A percentile compares a stretch with the other conserved stretches of the same genome.
phyloP scores from a whole-genome alignment of 176 grass and related monocot species.

The Coix lacrymajobi region DNA sequence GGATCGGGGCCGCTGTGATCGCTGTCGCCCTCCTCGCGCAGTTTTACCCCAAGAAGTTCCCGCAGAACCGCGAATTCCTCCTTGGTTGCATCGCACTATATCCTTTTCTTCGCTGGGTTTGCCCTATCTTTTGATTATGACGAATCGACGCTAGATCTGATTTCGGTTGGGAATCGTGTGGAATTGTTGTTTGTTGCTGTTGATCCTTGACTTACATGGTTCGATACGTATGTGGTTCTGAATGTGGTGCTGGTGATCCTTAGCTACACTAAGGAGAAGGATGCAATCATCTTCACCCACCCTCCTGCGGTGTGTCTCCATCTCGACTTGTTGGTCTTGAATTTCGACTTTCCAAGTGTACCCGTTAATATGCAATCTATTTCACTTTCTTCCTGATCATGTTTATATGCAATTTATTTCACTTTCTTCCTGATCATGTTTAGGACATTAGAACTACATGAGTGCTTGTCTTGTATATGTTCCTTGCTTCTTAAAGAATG shows the following conservation, averaged over 20 bases:
- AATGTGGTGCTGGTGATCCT: conserved; percentile 77
- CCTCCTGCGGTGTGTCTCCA: conserved; percentile 60
- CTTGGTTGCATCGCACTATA: conserved; percentile 87
- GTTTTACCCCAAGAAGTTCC: conserved; percentile 99
- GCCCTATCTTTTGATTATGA: background rate
- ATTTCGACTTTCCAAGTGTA: background rate
- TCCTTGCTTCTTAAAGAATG: background rate
- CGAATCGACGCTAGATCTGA: conserved; percentile 28
- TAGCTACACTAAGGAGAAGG: conserved; percentile 98
- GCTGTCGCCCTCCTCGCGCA: conserved; percentile 82
- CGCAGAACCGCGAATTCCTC: conserved; percentile 85
- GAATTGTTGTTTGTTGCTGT: conserved; percentile 19
- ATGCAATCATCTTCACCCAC: conserved; percentile 90
- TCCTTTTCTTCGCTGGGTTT: conserved; percentile 43
- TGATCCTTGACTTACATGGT: conserved; percentile 45
- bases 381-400: background rate
- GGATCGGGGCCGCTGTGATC: conserved; percentile 74
- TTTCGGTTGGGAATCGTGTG: background rate
- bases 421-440: background rate
- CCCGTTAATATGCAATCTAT: background rate
- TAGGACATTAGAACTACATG: background rate
- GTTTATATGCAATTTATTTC: background rate
- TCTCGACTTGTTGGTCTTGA: background rate
- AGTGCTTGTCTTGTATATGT: background rate
- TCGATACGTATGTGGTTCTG: conserved; percentile 70